Evolutionary conservation across 805 yeast genomes (phyloP), one percentile per base, ranked within the genome.

Genomic region (Saturnispora serradocipensis): DNA sequence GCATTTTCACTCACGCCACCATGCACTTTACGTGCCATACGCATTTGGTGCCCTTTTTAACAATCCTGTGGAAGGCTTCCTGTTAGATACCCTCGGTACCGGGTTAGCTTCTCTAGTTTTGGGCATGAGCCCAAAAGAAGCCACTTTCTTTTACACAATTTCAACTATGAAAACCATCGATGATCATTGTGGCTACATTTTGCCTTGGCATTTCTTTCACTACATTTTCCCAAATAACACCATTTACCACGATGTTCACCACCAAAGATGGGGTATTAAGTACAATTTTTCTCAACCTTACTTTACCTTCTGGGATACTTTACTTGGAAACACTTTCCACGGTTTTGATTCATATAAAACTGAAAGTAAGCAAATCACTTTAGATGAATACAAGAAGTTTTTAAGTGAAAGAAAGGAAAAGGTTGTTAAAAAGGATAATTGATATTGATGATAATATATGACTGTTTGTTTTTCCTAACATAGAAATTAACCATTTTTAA

Each of bases 181-280:
- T 66, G 99, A 93, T 67, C 99, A 93, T 69, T 93, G 98, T 68
- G 99, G 99, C n/a, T 93, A 91, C 67, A 81, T 90, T 28, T 73
- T 93, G 51, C 98, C 98, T 15, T 86, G 73, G 66, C 99, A 93
- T 67, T 81, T 90, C 22, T 86, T 93, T 75, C 99, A 93, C 73
- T 64, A 81, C 43, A 52, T 91, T 22, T 93, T 93, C 78, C 98
- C 97, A 56, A 93, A 93, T 71, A 89, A 93, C 65, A 86, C 98
- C 13, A 85, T 89, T 32, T 93, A 89, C 67, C 99, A 93, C 64
- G 99, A 93, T 69, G 90, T 93, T 59, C 99, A 93, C 66, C 99
- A 93, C 69, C 99, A 93, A 74, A 81, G 80, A 61, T 93, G 91
- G 75, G 99, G 99, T 38, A 82, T 93, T 70, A 88, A 88, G 72